Evolutionary conservation across 768 basidiomycete species (phyloP).

Genomic region (Suillus subluteus): DNA sequence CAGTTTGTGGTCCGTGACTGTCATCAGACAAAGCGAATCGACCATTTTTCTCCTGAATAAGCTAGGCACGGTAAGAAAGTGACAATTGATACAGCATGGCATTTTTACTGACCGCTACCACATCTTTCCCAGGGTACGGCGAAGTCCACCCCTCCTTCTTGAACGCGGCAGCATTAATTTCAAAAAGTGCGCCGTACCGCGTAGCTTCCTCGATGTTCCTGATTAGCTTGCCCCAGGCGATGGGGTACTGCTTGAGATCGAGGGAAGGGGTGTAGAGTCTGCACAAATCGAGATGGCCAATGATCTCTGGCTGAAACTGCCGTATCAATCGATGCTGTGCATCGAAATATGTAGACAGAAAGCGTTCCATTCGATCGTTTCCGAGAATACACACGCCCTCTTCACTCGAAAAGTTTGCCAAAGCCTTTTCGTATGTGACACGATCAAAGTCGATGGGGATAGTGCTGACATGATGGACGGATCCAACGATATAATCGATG

Average conservation of each 20-base stretch:
- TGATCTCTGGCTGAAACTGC: conserved; percentile 79
- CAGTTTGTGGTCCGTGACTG: conserved; percentile 87
- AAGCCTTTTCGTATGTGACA: conserved; percentile 63
- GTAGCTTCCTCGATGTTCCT: conserved; percentile 77
- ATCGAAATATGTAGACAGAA: conserved; percentile 81
- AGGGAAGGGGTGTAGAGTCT: conserved; percentile 77
- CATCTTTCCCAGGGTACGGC: conserved; percentile 82
- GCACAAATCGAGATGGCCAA: conserved; percentile 95
- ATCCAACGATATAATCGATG: conserved; percentile 91
- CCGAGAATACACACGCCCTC: conserved; percentile 26
- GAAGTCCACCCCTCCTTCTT: conserved; percentile 82
- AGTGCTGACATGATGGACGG: conserved; percentile 86
- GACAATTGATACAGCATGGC: conserved; percentile 15
- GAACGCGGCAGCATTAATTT: conserved; percentile 91
- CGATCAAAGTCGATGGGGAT: conserved; percentile 93
- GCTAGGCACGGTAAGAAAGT: conserved; percentile 44
- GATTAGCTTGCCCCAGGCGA: conserved; percentile 65
- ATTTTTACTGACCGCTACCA: conserved; percentile 62
- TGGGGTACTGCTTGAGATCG: conserved; percentile 55
- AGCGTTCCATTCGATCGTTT: conserved; percentile 41
- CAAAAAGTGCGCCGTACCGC: conserved; percentile 88
- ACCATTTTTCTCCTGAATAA: conserved; percentile 70
- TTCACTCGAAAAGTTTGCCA: conserved; percentile 45
- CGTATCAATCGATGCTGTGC: conserved; percentile 74
- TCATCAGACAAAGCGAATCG: conserved; percentile 91